Evolutionary conservation across 371 early-diverging fungal genomes (phyloP), one percentile per base, ranked within the genome.

Genomic region (Fennellomyces sp.): DNA sequence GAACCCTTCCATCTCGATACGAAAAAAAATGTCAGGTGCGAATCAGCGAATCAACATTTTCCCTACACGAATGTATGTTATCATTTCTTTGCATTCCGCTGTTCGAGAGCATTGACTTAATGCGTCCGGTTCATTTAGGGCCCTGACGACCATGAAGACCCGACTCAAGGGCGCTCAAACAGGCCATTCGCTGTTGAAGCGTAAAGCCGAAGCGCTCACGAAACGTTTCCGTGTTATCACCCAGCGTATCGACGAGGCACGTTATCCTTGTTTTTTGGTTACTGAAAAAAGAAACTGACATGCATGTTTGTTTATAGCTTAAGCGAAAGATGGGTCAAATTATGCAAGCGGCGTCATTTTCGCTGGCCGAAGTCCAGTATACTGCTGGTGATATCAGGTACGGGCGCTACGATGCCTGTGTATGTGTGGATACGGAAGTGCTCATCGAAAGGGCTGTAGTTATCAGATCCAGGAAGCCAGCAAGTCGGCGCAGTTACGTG

Each of bases 91-190:
- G 25, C n/a, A 52, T 17, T 39, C 21, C 25, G n/a, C n/a, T n/a
- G n/a, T n/a, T n/a, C 11, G 17, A 25, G 19, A 6, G n/a, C n/a
- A n/a, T n/a, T n/a, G n/a, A n/a, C n/a, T n/a, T n/a, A n/a, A n/a
- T 25, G 5, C 11, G 29, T 47, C 11, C 12, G 25, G 13, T 17
- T 29, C 13, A 12, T 41, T 17, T 69, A 95, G 94, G 97, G 95
- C 95, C 45, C 75, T 96, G 55, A 94, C 94, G 45, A 87, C 86
- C 67, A 96, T 98, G 89, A 98, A 99, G 85, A 81, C 85, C 28
- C 91, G 95, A 64, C 83, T 98, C 33, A 98, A 98, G 81, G 98
- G 98, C 13, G 99, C 99, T 17, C 94, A 98, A 70, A 99, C 95
- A 7, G 99, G 99, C 26, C 97, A 99, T 76, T 93, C 93, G 17